phyloP scores from a whole-genome alignment of 768 basidiomycete species.

The Suillus fuscotomentosus region DNA sequence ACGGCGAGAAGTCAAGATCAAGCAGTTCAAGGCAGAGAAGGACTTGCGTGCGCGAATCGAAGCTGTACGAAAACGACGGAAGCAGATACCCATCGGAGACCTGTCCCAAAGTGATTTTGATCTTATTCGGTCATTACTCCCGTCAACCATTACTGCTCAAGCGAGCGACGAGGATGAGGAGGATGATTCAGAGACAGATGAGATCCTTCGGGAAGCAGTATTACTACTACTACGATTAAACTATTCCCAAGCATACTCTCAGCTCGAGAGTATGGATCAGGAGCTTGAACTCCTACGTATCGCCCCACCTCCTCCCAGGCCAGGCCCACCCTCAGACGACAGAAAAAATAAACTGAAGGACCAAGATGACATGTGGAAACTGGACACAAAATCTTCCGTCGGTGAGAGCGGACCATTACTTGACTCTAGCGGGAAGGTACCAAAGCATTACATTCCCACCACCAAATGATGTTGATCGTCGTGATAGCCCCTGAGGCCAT shows the following conservation, averaged over 20 bases:
- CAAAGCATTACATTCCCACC: neutral
- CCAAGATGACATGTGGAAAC: conserved; percentile 65
- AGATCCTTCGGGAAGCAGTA: conserved; percentile 62
- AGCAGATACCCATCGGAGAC: conserved; percentile 35
- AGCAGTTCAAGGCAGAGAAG: conserved; percentile 86
- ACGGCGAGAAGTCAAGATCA: conserved; percentile 86
- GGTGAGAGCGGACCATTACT: conserved; percentile 63
- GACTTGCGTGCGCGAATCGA: conserved; percentile 70
- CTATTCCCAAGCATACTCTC: conserved; percentile 66
- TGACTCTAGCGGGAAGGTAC: conserved; percentile 75
- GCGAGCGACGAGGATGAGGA: conserved; percentile 38
- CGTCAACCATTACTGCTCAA: conserved; percentile 23
- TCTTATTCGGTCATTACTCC: conserved; percentile 63
- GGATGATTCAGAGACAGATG: conserved; percentile 59
- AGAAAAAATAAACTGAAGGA: conserved; percentile 38
- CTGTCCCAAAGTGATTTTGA: conserved; percentile 52
- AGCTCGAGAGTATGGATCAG: conserved; percentile 65
- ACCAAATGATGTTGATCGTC: conserved; percentile 10
- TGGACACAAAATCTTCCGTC: conserved; percentile 54
- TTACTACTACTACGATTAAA: conserved; percentile 72
- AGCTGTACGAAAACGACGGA: conserved; percentile 52
- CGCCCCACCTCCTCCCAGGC: conserved; percentile 44
- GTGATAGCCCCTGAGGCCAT: conserved; percentile 79
- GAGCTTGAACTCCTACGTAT: conserved; percentile 68
- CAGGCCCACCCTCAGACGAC: conserved; percentile 33